Conservation (phyloP, 2,329 filamentous ascomycete genomes). For the Corinectria fuckeliana region DNA sequence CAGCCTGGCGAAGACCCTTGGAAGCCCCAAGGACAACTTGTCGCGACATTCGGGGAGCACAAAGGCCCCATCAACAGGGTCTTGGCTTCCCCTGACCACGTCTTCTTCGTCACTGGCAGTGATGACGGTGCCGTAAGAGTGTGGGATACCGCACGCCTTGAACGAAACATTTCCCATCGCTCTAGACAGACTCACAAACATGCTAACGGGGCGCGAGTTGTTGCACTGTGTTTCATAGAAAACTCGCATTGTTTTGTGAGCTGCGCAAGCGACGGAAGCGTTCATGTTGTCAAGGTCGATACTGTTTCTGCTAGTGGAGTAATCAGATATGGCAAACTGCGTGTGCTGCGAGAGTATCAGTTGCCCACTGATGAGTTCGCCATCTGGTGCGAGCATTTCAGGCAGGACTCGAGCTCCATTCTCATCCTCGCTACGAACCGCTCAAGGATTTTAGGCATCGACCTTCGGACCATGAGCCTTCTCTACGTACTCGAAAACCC, state of each 20-base stretch:
- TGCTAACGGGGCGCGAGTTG: slow-evolving; percentile 72
- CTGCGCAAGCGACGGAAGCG: slow-evolving; percentile 86
- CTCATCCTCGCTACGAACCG: slow-evolving; percentile 86
- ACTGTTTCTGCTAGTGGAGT: slow-evolving; percentile 54
- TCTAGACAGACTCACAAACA: slow-evolving; percentile 87
- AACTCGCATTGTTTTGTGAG: slow-evolving; percentile 93
- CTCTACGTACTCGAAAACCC: slow-evolving; percentile 85
- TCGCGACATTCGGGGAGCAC: slow-evolving; percentile 91
- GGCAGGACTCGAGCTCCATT: slow-evolving; percentile 80
- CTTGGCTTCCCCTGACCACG: slow-evolving; percentile 83
- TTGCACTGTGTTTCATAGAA: slow-evolving; percentile 88
- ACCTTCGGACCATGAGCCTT: slow-evolving; percentile 84
- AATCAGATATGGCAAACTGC: slow-evolving; percentile 79
- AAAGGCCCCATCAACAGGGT: slow-evolving; percentile 82
- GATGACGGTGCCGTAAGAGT: slow-evolving; percentile 91
- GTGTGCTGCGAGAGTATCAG: slow-evolving; percentile 79
- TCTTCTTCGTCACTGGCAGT: slow-evolving; percentile 92
- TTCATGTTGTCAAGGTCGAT: slow-evolving; percentile 87
- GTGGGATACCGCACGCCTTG: slow-evolving; percentile 89
- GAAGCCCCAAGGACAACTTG: slow-evolving; percentile 82
- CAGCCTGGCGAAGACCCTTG: slow-evolving; percentile 61
- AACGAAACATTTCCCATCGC: slow-evolving; percentile 88
- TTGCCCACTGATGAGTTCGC: slow-evolving; percentile 77
- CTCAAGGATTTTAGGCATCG: slow-evolving; percentile 82
- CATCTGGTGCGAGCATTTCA: slow-evolving; percentile 92